Base-by-base conservation (phyloP, 495 filamentous ascomycete genomes). In the Friedmanniomyces endolithicus region DNA sequence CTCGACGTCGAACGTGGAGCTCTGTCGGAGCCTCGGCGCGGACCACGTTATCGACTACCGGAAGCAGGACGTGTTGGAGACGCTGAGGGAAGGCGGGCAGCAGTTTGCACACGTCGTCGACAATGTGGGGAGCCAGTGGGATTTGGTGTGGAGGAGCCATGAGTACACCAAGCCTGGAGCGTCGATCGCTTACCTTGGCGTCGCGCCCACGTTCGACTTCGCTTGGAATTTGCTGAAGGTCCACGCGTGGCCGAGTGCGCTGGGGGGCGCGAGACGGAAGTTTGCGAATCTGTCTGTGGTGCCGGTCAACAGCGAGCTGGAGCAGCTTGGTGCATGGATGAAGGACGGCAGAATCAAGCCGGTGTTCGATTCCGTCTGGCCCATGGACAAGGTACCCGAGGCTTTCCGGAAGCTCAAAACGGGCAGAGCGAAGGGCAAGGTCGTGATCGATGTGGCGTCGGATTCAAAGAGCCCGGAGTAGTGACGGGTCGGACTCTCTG, bases 1-100 rank as follows among this genome's bases (percentile, higher is more conserved):
- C 53, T 84, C 80, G 11, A 72, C 68, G 7, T 62, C 64, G 9
- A 87, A 86, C 64, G 67, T 73, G 0, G 73, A 78, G 46, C 67
- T 85, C 0, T 58, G 53, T 39, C 55, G 53, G 31, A 57, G 34
- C 17, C 50, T 65, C 4, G 63, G 63, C 29, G 63, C 63, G 2
- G 63, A 65, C 46, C 50, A 52, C 12, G 63, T 65, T 3, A 41
- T 65, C 41, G 63, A 65, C 48, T 65, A 65, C 55, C 53, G 29
- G 50, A 57, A 55, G 35, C 12, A 25, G 3, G 34, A 31, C 22
- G 50, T 60, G 3, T 33, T 65, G 1, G 57, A 63, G 35, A 31
- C 47, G 43, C 49, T 65, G 34, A 54, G 46, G 27, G 22, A 25
- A 16, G 24, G 44, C 24, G 56, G 56, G n/a, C 39, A 39, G 17